These are phyloP conservation scores for Colletotrichum scovillei DNA, from an alignment of 2,329 filamentous ascomycete genomes.

Conservation along the genomic window DNA sequence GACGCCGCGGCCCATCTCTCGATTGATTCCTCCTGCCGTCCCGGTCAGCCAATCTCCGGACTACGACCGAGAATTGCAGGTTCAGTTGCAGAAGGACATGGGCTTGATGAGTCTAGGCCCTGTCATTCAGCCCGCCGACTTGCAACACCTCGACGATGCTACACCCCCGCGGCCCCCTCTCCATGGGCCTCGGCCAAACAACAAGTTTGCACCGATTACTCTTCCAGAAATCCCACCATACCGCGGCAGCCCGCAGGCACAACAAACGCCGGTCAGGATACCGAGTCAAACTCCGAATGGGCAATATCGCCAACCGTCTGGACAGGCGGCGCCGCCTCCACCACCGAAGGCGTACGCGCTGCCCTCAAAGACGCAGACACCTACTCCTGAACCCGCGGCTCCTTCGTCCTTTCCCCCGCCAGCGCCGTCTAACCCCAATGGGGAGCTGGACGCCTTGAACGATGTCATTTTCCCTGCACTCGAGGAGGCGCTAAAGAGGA, in stretches of 20 bases:
- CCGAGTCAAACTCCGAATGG: constrained; percentile 31
- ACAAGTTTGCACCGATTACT: constrained; percentile 53
- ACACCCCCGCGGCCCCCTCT: constrained; percentile 36
- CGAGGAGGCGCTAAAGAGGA: constrained; percentile 88
- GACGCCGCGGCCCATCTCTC: constrained; percentile 58
- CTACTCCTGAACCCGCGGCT: constrained; percentile 46
- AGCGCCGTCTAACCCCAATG: constrained; percentile 67
- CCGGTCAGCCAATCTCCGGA: constrained; percentile 65
- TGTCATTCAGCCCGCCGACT: constrained; percentile 43
- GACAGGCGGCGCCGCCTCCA: constrained; percentile 33
- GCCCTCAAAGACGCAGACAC: constrained; percentile 46
- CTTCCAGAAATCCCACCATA: constrained; percentile 68
- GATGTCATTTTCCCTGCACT: constrained; percentile 94
- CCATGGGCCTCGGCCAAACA: constrained; percentile 48
- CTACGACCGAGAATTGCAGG: constrained; percentile 70
- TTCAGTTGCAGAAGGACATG: constrained; percentile 74
- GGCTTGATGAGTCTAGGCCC: constrained; percentile 63
- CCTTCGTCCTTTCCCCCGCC: constrained; percentile 67
- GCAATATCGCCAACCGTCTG: constrained; percentile 38
- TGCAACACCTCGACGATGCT: neutral
- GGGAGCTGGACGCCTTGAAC: constrained; percentile 85
- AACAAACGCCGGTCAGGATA: constrained; percentile 41
- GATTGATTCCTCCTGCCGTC: constrained; percentile 56
- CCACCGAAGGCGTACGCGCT: constrained; percentile 40
- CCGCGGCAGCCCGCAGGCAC: constrained; percentile 48